phyloP scores from a whole-genome alignment of 257 asterid genomes.

The Craterostigma plantagineum region DNA sequence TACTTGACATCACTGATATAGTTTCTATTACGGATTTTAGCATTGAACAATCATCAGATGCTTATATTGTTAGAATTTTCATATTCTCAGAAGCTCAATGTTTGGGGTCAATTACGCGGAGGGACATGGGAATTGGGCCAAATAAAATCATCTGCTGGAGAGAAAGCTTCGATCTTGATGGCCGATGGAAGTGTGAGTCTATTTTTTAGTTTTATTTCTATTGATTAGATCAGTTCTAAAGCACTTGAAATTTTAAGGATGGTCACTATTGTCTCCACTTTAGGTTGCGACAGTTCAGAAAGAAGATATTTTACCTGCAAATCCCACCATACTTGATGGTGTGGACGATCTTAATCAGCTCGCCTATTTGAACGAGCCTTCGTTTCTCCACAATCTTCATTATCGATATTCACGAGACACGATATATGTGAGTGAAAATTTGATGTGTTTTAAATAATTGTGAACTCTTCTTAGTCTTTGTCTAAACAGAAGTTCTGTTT shows the following conservation, averaged over 20 bases:
- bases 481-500: constrained; percentile 10
- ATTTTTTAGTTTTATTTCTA: not conserved
- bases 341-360: constrained; percentile 88
- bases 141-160: constrained; percentile 58
- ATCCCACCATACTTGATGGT: constrained; percentile 75
- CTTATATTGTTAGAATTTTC: constrained; percentile 7
- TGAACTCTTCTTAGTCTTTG: constrained; percentile 8
- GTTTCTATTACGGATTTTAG: not conserved
- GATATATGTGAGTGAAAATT: constrained; percentile 45
- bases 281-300: constrained; percentile 47
- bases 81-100: constrained; percentile 50
- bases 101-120: constrained; percentile 52
- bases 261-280: not conserved
- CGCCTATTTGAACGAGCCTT: constrained; percentile 81
- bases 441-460: not conserved
- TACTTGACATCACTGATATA: no score
- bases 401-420: constrained; percentile 45
- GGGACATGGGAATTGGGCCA: constrained; percentile 61
- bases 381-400: constrained; percentile 77
- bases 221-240: no score
- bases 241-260: no score
- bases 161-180: constrained; percentile 36
- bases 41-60: no score
- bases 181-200: constrained; percentile 59
- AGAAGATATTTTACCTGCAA: constrained; percentile 69